These are phyloP conservation scores for Boehmeria nivea DNA, from an alignment of 306 rosid species.

Conservation along the genomic window DNA sequence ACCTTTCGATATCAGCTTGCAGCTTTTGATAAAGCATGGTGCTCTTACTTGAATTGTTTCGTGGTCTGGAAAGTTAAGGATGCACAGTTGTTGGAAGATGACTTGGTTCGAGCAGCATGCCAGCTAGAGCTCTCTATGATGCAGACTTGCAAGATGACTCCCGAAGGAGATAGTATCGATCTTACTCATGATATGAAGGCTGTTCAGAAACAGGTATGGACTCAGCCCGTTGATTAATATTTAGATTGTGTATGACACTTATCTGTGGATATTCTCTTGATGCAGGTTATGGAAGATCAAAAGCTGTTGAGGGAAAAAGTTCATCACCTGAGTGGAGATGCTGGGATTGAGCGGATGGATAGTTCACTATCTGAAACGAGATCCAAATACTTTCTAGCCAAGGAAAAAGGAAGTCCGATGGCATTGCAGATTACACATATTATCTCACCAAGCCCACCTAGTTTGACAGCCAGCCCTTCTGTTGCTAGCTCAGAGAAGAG, in stretches of 20 bases:
- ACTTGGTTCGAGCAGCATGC: conserved; percentile 95
- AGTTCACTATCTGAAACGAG: conserved; percentile 79
- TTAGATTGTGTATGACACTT: background rate
- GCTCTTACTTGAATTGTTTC: conserved; percentile 80
- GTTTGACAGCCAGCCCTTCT: conserved; percentile 20
- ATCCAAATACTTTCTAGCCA: conserved; percentile 52
- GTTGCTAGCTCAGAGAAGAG: conserved; percentile 36
- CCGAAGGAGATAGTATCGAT: conserved; percentile 44
- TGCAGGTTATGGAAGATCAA: conserved; percentile 82
- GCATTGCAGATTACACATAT: conserved; percentile 24
- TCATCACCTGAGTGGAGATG: conserved; percentile 75
- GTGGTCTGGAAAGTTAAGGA: conserved; percentile 91
- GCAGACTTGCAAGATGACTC: conserved; percentile 82
- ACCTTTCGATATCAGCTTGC: conserved; percentile 84
- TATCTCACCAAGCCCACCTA: conserved; percentile 34
- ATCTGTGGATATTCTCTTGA: conserved; percentile 14
- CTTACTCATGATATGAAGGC: conserved; percentile 94
- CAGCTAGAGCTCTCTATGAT: conserved; percentile 95
- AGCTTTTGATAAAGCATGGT: conserved; percentile 92
- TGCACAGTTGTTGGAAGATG: conserved; percentile 79
- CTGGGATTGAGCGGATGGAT: conserved; percentile 84
- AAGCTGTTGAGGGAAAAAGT: conserved; percentile 78
- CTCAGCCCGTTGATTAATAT: background rate
- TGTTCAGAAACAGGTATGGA: conserved; percentile 83
- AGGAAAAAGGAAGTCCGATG: conserved; percentile 47